Percentiles rank a stretch among this genome's conserved stretches.
These are phyloP conservation scores for Dichomitus squalens DNA, from an alignment of 1,284 basidiomycete species.

Conservation along the genomic window DNA sequence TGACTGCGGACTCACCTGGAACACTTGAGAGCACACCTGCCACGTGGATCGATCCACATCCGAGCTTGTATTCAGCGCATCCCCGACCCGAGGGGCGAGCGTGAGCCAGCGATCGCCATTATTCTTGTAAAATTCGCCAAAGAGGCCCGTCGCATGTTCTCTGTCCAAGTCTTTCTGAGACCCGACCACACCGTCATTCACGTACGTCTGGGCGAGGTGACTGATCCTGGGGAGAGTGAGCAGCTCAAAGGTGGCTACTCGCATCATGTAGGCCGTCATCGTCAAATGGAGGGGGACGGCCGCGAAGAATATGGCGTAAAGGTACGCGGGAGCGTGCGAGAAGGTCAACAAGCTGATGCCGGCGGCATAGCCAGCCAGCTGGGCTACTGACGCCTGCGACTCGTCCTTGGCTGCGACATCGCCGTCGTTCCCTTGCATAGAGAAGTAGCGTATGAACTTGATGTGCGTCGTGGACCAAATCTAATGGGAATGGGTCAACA, in stretches of 20 bases:
- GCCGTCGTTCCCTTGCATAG: conserved; percentile 33
- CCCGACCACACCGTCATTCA: conserved; percentile 15
- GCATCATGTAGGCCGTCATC: conserved; percentile 33
- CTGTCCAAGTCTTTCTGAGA: conserved; percentile 29
- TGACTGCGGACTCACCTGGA: conserved; percentile 25
- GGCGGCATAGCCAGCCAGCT: conserved; percentile 33
- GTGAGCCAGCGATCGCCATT: conserved; percentile 26
- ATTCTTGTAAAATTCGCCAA: conserved; percentile 35
- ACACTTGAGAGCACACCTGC: conserved; percentile 29
- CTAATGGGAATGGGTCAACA: conserved; percentile 9
- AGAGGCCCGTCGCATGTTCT: conserved; percentile 26
- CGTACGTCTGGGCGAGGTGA: conserved; percentile 28
- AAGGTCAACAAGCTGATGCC: conserved; percentile 33
- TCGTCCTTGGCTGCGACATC: conserved; percentile 38
- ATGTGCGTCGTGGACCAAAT: conserved; percentile 38
- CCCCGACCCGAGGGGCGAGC: conserved; percentile 30
- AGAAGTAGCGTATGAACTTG: conserved; percentile 37
- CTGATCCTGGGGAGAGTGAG: conserved; percentile 32
- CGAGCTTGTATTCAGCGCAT: conserved; percentile 22
- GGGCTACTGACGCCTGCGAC: conserved; percentile 34
- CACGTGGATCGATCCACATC: conserved; percentile 24
- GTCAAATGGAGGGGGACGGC: conserved; percentile 29
- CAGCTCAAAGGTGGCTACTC: conserved; percentile 33
- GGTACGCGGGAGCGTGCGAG: conserved; percentile 34
- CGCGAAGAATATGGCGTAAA: conserved; percentile 33